Evolutionary conservation across 2,329 filamentous ascomycete species (phyloP).

Genomic region (Cladosporium sp.): DNA sequence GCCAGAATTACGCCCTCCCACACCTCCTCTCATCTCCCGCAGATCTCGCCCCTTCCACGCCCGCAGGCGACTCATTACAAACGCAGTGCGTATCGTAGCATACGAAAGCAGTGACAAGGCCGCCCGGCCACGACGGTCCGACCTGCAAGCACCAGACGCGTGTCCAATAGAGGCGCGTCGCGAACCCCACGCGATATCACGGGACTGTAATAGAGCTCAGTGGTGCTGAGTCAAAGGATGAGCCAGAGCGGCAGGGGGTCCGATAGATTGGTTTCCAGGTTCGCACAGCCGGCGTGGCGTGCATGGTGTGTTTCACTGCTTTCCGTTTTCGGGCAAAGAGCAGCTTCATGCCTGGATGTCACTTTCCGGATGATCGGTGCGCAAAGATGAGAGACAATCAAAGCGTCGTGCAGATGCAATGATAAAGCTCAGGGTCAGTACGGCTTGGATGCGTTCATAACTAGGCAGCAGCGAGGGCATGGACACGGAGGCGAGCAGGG

Average conservation of each 20-base stretch:
- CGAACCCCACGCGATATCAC: conserved; percentile 22
- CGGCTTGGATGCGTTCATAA: background rate
- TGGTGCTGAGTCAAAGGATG: conserved; percentile 17
- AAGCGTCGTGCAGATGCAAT: background rate
- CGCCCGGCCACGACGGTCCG: conserved; percentile 11
- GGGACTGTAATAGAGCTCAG: conserved; percentile 11
- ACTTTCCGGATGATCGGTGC: background rate
- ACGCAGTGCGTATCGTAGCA: conserved; percentile 6
- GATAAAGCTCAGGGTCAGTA: background rate
- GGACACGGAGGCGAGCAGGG: background rate
- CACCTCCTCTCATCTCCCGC: conserved; percentile 6
- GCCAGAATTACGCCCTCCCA: conserved; percentile 9
- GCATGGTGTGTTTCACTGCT: conserved; percentile 16
- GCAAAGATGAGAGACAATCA: background rate
- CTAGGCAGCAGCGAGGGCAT: conserved; percentile 3
- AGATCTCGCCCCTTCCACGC: conserved; percentile 7
- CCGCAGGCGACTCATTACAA: conserved; percentile 8
- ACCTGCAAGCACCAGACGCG: conserved; percentile 9
- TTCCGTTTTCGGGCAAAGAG: background rate
- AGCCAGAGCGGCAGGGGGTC: conserved; percentile 13
- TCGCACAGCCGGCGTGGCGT: conserved; percentile 16
- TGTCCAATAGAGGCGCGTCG: conserved; percentile 14
- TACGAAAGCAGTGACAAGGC: conserved; percentile 17
- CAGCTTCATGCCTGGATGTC: background rate
- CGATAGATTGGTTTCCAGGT: conserved; percentile 14